These are phyloP conservation scores for Chrysanthemum seticuspe DNA, from an alignment of 129 eudicot species.

Conservation along the genomic window DNA sequence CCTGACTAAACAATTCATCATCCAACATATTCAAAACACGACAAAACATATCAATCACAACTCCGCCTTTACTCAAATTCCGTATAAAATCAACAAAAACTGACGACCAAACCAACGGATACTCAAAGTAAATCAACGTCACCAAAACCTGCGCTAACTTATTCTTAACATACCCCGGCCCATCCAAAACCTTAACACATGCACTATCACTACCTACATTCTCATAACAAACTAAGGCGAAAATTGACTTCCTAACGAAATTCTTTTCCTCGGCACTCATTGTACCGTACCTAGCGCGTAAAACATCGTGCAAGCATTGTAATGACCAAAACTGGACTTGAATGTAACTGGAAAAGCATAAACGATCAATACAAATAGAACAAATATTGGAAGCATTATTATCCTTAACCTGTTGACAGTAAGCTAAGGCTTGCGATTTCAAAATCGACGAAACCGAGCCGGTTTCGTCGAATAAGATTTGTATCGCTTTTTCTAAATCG, in stretches of 20 bases:
- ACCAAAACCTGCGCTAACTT: slow-evolving; percentile 92
- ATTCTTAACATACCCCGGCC: slow-evolving; percentile 79
- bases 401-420: slow-evolving; percentile 76
- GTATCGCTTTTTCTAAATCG: slow-evolving; percentile 85
- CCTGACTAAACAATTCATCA: slow-evolving; percentile 88
- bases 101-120: slow-evolving; percentile 74
- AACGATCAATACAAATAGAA: slow-evolving; percentile 60
- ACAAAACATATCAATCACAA: slow-evolving; percentile 91
- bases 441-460: slow-evolving; percentile 57
- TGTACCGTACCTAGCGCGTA: slow-evolving; percentile 48
- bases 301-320: slow-evolving; percentile 68
- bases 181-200: slow-evolving; percentile 61
- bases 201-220: slow-evolving; percentile 39
- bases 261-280: slow-evolving; percentile 62
- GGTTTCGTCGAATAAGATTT: slow-evolving; percentile 83
- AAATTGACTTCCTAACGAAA: slow-evolving; percentile 71
- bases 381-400: slow-evolving; percentile 60
- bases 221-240: slow-evolving; percentile 72
- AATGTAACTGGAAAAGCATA: slow-evolving; percentile 53
- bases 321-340: slow-evolving; percentile 97
- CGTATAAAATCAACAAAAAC: slow-evolving; percentile 76
- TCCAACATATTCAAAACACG: slow-evolving; percentile 79
- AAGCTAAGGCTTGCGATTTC: slow-evolving; percentile 74
- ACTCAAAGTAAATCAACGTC: slow-evolving; percentile 68
- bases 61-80: slow-evolving; percentile 59